Evolutionary conservation across 805 yeast genomes (phyloP), one percentile per base, ranked within the genome.

Genomic region (Barnettozyma pratensis): DNA sequence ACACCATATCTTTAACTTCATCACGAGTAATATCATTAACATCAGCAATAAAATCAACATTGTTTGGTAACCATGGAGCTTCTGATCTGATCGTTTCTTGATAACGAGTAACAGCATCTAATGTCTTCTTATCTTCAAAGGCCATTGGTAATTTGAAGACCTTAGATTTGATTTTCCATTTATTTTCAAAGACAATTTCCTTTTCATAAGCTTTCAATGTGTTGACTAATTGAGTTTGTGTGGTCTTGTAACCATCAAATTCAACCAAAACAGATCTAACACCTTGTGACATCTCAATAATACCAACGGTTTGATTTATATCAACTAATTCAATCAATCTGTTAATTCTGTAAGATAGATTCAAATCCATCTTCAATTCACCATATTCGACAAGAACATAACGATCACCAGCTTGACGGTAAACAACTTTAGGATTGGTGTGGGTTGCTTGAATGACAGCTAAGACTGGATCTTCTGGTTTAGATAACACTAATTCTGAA

Each of bases 41-140:
- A 56, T 81, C 80, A 34, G 96, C 95, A 67, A 92, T 80, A 70
- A 94, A 92, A 66, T 92, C 99, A 53, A 94, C 97, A 62, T 92
- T 92, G 73, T 90, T 92, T 55, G 99, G 99, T 61, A 92, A 76
- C 98, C 98, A 92, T 39, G 98, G 98, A 7, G 98, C 99, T 44
- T 80, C 80, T 25, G 92, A 75, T 60, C 98, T 79, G 59, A 94
- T 91, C 7, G 99, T 94, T 70, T 92, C 98, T 65, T 83, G 81
- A 67, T 92, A 92, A 68, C 99, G 80, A 53, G 80, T 78, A 37
- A 91, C 98, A 37, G 97, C 96, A 51, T 81, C 92, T 59, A 92
- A 70, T 2, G 97, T 90, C 69, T 85, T 80, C 55, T 83, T 72
- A 65, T 94, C 99, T 72, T 92, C 99, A 65, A 94, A 94, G 0